Conservation (phyloP, 352 stramenopile genomes). For the Phytophthora pluvialis region DNA sequence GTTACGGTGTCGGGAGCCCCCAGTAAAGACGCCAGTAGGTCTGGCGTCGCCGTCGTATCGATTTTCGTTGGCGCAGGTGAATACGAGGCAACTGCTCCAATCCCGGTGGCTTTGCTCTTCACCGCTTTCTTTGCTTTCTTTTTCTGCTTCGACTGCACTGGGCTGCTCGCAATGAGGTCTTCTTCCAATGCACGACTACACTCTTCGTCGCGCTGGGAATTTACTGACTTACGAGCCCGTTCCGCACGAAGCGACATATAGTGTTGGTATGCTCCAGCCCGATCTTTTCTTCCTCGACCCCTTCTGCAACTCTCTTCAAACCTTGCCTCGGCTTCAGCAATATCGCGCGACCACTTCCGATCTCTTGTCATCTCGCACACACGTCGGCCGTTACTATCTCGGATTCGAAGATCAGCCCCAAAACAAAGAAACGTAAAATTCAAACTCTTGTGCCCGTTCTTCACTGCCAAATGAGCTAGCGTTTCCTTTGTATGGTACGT, state of each 20-base stretch:
- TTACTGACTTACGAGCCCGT: slow-evolving; percentile 1
- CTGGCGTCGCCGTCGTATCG: background rate
- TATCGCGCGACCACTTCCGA: slow-evolving; percentile 13
- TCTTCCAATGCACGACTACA: too few species aligned
- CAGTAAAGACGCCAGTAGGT: slow-evolving; percentile 17
- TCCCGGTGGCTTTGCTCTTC: slow-evolving; percentile 11
- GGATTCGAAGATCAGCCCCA: slow-evolving; percentile 28
- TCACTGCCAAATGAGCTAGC: slow-evolving; percentile 36
- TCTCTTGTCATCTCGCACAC: slow-evolving; percentile 27
- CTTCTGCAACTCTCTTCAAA: slow-evolving; percentile 12
- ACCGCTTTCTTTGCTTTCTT: slow-evolving; percentile 27
- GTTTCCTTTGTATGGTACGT: slow-evolving; percentile 39
- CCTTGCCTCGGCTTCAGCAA: slow-evolving; percentile 13
- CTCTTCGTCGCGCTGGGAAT: slow-evolving; percentile 8
- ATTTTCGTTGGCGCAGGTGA: background rate
- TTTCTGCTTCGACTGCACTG: background rate
- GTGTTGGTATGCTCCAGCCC: slow-evolving; percentile 4
- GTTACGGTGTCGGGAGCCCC: background rate
- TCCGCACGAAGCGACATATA: slow-evolving; percentile 1
- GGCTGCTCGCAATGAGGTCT: slow-evolving; percentile 1
- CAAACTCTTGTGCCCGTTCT: slow-evolving; percentile 23
- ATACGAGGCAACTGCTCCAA: background rate
- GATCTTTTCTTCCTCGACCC: slow-evolving; percentile 11
- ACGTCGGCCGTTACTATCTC: slow-evolving; percentile 18
- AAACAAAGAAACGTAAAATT: slow-evolving; percentile 17